Evolutionary conservation across 352 stramenopile genomes (phyloP).

Genomic region (Phytophthora constricta): DNA sequence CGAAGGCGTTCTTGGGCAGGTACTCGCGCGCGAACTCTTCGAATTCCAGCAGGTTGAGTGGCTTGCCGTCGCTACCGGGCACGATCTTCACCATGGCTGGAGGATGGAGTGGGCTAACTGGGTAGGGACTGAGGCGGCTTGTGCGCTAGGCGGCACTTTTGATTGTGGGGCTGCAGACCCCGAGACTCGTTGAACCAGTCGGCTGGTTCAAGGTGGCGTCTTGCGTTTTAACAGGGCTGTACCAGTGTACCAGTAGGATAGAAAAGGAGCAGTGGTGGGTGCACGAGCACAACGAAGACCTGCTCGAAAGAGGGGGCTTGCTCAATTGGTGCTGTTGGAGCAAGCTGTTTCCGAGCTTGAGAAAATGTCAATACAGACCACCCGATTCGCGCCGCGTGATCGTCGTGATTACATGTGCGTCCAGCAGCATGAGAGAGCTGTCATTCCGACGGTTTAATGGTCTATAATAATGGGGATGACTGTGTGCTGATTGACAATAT

Average conservation of each 20-base stretch:
- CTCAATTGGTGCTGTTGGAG: too few relatives aligned
- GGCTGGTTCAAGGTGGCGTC: neutral
- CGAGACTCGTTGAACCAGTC: neutral
- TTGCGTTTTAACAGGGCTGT: neutral
- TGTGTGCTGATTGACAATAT: too few relatives aligned
- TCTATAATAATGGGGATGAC: too few relatives aligned
- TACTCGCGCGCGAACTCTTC: slow-evolving; percentile 90
- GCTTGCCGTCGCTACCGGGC: slow-evolving; percentile 69
- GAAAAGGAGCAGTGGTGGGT: neutral
- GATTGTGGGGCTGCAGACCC: slow-evolving; percentile 3
- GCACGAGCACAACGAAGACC: too few relatives aligned
- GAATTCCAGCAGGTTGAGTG: slow-evolving; percentile 92
- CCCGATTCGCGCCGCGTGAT: too few relatives aligned
- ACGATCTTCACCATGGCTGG: slow-evolving; percentile 69
- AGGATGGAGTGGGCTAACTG: too few relatives aligned
- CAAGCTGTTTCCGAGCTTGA: too few relatives aligned
- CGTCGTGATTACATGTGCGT: too few relatives aligned
- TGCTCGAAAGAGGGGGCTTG: too few relatives aligned
- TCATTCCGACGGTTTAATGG: too few relatives aligned
- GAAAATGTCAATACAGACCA: too few relatives aligned
- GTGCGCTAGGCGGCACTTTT: slow-evolving; percentile 10
- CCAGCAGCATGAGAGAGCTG: too few relatives aligned
- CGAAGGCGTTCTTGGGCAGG: slow-evolving; percentile 91
- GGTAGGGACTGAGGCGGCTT: slow-evolving; percentile 4
- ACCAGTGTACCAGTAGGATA: neutral